These are phyloP conservation scores for Lactarius akahatsu DNA, from an alignment of 768 basidiomycete species.

Conservation along the genomic window DNA sequence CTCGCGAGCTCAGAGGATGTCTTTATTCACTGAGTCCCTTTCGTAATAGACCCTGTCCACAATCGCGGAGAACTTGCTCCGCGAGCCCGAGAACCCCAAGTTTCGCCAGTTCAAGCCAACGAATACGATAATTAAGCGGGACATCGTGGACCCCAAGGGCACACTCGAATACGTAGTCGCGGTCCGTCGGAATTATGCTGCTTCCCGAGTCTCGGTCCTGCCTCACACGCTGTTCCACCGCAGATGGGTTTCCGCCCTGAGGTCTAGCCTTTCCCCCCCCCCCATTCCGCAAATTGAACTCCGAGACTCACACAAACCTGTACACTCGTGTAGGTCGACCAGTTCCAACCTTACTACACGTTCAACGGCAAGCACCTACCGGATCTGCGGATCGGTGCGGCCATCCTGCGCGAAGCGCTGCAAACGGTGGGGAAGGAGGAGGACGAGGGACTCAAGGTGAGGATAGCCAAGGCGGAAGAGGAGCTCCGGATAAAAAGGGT, in stretches of 20 bases:
- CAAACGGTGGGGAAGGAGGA: constrained; percentile 51
- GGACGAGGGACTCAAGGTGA: constrained; percentile 47
- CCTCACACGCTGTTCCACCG: background rate
- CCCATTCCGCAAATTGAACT: background rate
- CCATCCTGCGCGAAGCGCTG: constrained; percentile 62
- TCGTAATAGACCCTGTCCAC: constrained; percentile 57
- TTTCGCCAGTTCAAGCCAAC: constrained; percentile 76
- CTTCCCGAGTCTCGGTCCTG: constrained; percentile 48
- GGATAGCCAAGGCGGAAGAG: constrained; percentile 58
- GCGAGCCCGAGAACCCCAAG: constrained; percentile 70
- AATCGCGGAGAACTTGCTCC: constrained; percentile 71
- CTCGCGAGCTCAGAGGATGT: background rate
- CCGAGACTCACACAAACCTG: background rate
- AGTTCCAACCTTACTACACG: constrained; percentile 72
- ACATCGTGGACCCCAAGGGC: constrained; percentile 68
- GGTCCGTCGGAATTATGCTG: constrained; percentile 43
- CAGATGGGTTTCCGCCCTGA: constrained; percentile 54
- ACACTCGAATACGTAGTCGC: constrained; percentile 78
- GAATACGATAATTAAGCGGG: constrained; percentile 62
- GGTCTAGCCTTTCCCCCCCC: constrained; percentile 39
- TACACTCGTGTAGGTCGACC: constrained; percentile 47
- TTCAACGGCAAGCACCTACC: constrained; percentile 53
- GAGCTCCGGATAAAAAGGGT: constrained; percentile 59
- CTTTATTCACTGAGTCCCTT: background rate
- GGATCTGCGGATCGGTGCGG: constrained; percentile 61